Evolutionary conservation across 768 basidiomycete species (phyloP), one percentile per base, ranked within the genome.

Genomic region (Suillus plorans): DNA sequence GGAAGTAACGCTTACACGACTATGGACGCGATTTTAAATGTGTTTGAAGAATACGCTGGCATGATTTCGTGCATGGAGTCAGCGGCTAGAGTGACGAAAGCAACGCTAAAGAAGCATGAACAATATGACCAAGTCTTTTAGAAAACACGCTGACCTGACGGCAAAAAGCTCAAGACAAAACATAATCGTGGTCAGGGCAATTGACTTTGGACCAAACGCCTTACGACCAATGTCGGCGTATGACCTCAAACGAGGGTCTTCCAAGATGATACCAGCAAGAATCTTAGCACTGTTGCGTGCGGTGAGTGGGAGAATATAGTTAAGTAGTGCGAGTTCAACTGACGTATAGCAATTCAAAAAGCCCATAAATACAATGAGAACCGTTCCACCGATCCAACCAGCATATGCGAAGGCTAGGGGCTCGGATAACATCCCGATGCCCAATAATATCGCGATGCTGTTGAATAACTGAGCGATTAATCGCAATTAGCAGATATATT

Each of bases 381-480:
- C 8, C 1, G 88, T 89, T 1, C 97, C 96, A 44, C 83, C 80
- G 20, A 89, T 77, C 96, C 96, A 98, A 4, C 96, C 97, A 2
- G 94, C 86, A 70, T 93, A 94, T 1, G 95, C 87, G 70, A 97
- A 97, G 0, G 96, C 96, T 31, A 97, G 81, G 0, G 95, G 94
- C 72, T 94, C 89, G 14, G 93, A 93, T 20, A 96, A 82, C 82
- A 97, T 89, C 5, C 95, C 95, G 67, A 96, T 89, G 7, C 95
- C 95, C 22, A 95, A 81, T 13, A 97, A 79, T 41, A 95, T 91
- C 16, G 93, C 93, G 39, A 89, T 91, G 12, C 89, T 89, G 70
- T 96, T 96, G 77, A 95, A 95, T n/a, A 97, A 77, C 94, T 94
- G 64, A 42, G 45, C 3, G 18, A 42, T 67, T 13, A 64, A 68